Percentiles rank a stretch among this genome's conserved stretches.
Conservation (phyloP, 176 grass and related monocot genomes). For the Saccharum officinarum region DNA sequence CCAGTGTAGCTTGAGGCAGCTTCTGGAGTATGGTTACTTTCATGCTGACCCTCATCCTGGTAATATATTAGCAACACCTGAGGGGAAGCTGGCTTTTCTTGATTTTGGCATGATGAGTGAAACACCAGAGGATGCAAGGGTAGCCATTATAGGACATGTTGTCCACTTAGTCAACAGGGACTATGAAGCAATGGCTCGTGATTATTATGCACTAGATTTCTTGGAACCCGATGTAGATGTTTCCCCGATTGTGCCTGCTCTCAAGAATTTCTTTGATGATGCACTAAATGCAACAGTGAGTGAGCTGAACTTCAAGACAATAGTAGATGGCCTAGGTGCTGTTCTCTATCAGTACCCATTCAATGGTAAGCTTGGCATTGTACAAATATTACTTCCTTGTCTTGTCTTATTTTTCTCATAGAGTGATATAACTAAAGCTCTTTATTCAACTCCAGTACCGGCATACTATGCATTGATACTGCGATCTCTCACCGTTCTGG, state of each 20-base stretch:
- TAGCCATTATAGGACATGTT: conserved; percentile 92
- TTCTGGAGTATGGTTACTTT: conserved; percentile 92
- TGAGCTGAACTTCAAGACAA: conserved; percentile 96
- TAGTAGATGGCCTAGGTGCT: conserved; percentile 87
- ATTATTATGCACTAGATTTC: conserved; percentile 97
- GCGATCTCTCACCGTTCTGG: conserved; percentile 90
- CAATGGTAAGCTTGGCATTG: conserved; percentile 64
- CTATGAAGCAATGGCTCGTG: conserved; percentile 93
- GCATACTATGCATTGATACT: conserved; percentile 95
- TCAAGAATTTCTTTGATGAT: conserved; percentile 94
- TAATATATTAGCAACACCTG: conserved; percentile 90
- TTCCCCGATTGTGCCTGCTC: conserved; percentile 81
- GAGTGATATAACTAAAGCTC: conserved; percentile 26
- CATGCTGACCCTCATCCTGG: conserved; percentile 98
- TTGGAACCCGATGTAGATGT: conserved; percentile 82
- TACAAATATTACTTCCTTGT: neutral
- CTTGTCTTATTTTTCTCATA: neutral
- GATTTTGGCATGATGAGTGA: conserved; percentile 99
- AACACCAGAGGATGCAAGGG: conserved; percentile 91
- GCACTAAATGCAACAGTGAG: conserved; percentile 93
- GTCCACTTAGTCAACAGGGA: conserved; percentile 99
- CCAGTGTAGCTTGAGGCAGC: conserved; percentile 95
- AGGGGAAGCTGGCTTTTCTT: conserved; percentile 95
- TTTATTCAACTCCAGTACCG: conserved; percentile 69
- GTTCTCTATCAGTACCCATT: conserved; percentile 96